A percentile compares a stretch with the other conserved stretches of the same genome.
Conservation (phyloP, 495 filamentous ascomycete species). For the Parmelia sp. region DNA sequence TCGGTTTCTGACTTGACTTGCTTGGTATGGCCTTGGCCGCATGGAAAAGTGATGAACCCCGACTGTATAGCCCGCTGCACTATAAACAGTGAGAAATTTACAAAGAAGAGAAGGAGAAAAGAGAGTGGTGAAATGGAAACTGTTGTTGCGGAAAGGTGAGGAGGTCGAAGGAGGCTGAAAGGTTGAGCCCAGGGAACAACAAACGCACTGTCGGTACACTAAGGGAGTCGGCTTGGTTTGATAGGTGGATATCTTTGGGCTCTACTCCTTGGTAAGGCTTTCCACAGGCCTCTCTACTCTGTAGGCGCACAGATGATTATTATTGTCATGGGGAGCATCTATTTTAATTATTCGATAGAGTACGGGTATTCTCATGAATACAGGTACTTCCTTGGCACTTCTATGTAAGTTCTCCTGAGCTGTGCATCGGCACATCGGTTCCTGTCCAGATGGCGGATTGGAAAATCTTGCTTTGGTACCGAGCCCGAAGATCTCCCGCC, state of each 20-base stretch:
- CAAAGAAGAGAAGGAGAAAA: background rate
- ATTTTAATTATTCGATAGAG: too few relatives aligned
- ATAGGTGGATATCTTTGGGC: constrained; percentile 1
- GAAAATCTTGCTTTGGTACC: constrained; percentile 7
- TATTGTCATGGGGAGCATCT: too few relatives aligned
- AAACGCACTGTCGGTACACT: constrained; percentile 1
- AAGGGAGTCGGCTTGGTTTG: background rate
- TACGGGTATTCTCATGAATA: too few relatives aligned
- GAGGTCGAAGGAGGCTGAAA: background rate
- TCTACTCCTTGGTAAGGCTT: background rate
- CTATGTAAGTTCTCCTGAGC: constrained; percentile 12
- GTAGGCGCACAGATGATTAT: too few relatives aligned
- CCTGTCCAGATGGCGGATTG: constrained; percentile 9
- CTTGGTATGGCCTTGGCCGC: background rate
- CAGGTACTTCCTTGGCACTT: background rate
- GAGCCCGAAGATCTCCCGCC: constrained; percentile 11
- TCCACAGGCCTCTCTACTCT: background rate
- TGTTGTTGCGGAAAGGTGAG: background rate
- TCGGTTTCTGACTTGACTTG: background rate
- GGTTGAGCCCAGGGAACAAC: constrained; percentile 7
- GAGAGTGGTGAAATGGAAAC: background rate
- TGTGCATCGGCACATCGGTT: constrained; percentile 19
- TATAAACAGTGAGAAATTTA: background rate
- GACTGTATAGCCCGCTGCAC: background rate
- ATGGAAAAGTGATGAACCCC: background rate